Conservation (phyloP, 495 filamentous ascomycete species). For the Talaromyces liani region DNA sequence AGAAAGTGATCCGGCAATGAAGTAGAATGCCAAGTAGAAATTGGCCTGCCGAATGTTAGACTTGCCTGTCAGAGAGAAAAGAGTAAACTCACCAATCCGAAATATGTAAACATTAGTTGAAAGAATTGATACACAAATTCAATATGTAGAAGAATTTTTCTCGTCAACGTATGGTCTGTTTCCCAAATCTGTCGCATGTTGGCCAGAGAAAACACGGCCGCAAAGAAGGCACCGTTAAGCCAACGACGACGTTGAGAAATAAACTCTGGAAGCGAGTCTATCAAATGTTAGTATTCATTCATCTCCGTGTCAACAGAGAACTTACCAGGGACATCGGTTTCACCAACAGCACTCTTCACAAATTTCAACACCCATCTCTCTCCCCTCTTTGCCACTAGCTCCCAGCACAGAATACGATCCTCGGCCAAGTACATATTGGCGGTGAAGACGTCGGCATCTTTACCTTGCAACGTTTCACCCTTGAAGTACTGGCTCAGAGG, state of each 20-base stretch:
- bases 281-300: neutral
- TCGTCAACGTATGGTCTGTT: conserved; percentile 82
- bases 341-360: conserved; percentile 88
- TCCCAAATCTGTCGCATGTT: conserved; percentile 90
- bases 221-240: conserved; percentile 99
- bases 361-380: conserved; percentile 98
- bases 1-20: conserved; percentile 89
- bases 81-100: conserved; percentile 60
- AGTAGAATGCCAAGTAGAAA: conserved; percentile 98
- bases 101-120: conserved; percentile 88
- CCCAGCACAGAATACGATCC: conserved; percentile 98
- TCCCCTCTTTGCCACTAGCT: conserved; percentile 89
- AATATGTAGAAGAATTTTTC: conserved; percentile 88
- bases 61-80: neutral
- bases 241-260: conserved; percentile 92
- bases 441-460: conserved; percentile 96
- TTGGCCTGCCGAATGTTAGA: conserved; percentile 54
- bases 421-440: conserved; percentile 99
- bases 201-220: conserved; percentile 92
- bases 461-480: conserved; percentile 92
- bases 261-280: conserved; percentile 65
- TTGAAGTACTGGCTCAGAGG: conserved; percentile 99
- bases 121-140: conserved; percentile 96
- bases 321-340: conserved; percentile 94
- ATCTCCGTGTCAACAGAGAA: neutral